Evolutionary conservation across 305 asterid species (phyloP).

Genomic region (Ajuga reptans): DNA sequence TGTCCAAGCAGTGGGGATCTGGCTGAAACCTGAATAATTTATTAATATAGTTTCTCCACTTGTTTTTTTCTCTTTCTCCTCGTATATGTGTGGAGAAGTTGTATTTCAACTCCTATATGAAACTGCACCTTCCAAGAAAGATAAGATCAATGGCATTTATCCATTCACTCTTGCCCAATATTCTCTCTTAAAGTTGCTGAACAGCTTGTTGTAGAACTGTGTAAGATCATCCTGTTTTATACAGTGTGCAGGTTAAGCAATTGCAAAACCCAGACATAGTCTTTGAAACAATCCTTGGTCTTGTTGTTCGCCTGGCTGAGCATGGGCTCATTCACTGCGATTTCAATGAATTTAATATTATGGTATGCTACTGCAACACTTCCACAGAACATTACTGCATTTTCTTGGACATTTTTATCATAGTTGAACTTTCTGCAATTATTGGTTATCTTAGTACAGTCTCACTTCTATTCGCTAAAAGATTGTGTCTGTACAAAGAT

Average conservation of each 20-base stretch:
- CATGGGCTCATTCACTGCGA: conserved; percentile 96
- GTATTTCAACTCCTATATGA: not conserved
- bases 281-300: conserved; percentile 69
- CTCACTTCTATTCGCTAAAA: conserved; percentile 1
- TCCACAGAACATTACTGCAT: conserved; percentile 9
- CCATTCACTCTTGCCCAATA: not conserved
- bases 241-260: conserved; percentile 86
- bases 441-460: not conserved
- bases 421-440: conserved; percentile 3
- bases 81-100: not conserved
- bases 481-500: not conserved
- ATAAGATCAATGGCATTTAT: not conserved
- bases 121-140: not conserved
- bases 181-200: not conserved
- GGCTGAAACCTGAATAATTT: not conserved
- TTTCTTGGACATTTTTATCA: not conserved
- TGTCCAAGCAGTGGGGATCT: not conserved
- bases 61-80: not conserved
- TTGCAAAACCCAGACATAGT: conserved; percentile 67
- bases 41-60: not conserved
- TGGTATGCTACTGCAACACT: conserved; percentile 41
- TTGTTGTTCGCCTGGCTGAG: conserved; percentile 81
- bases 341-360: conserved; percentile 87
- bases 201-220: conserved; percentile 11
- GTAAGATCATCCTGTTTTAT: conserved; percentile 21